Conservation (phyloP, 1,284 basidiomycete species). For the Bondarzewia mesenterica region DNA sequence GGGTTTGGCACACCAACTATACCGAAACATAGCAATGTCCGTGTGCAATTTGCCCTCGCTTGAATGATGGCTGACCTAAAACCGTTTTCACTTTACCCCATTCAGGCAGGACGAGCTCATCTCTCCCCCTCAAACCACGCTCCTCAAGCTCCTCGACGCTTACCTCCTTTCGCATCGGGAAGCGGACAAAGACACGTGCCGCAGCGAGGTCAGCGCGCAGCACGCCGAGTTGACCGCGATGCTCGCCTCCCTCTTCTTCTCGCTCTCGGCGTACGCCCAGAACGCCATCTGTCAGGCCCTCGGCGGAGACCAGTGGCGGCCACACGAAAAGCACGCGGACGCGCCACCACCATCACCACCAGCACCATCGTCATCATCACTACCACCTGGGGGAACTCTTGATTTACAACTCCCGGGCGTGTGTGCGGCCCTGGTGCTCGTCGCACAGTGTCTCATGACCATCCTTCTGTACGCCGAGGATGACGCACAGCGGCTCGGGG, state of each 20-base stretch:
- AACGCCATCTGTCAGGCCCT: constrained; percentile 41
- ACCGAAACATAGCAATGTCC: constrained; percentile 27
- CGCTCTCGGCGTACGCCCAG: constrained; percentile 44
- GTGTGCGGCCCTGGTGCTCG: constrained; percentile 73
- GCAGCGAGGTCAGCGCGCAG: constrained; percentile 2
- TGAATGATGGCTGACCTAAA: too few relatives aligned
- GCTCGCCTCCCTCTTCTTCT: constrained; percentile 44
- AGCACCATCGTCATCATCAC: neutral
- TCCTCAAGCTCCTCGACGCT: constrained; percentile 83
- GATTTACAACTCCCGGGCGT: constrained; percentile 66
- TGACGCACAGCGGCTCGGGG: constrained; percentile 1
- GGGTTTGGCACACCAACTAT: constrained; percentile 26
- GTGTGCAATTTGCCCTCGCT: too few relatives aligned
- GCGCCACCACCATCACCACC: neutral
- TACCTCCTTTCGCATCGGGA: constrained; percentile 23
- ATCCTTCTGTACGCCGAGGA: constrained; percentile 47
- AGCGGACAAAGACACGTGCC: constrained; percentile 6
- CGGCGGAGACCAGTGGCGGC: constrained; percentile 15
- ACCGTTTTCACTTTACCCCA: neutral
- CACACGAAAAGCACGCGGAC: too few relatives aligned
- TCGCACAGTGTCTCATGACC: constrained; percentile 69
- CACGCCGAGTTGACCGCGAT: constrained; percentile 38
- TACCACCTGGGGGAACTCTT: constrained; percentile 26
- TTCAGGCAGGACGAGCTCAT: constrained; percentile 63
- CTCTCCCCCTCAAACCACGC: constrained; percentile 72